Evolutionary conservation across 2,329 filamentous ascomycete species (phyloP).

Genomic region (Aspergillus proliferans): DNA sequence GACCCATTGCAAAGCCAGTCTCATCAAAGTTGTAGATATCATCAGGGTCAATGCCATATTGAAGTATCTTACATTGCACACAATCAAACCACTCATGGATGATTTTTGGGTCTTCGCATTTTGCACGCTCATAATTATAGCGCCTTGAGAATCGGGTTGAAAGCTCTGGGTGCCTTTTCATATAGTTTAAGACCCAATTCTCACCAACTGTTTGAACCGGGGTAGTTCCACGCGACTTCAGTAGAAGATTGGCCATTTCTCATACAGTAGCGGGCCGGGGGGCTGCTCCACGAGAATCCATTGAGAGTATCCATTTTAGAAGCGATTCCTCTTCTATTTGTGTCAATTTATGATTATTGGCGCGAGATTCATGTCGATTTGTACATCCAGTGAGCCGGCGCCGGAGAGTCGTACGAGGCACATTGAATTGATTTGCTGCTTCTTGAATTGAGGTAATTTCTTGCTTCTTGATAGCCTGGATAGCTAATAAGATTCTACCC

Average conservation of each 20-base stretch:
- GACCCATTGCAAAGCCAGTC: constrained; percentile 1
- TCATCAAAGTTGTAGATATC: constrained; percentile 8
- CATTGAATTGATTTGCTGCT: too few species aligned
- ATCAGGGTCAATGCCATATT: constrained; percentile 5
- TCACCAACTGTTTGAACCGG: not conserved
- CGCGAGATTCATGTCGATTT: not conserved
- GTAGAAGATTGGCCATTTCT: constrained; percentile 3
- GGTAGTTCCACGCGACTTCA: not conserved
- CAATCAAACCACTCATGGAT: constrained; percentile 6
- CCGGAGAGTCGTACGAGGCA: too few species aligned
- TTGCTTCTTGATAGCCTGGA: too few species aligned
- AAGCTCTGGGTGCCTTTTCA: not conserved
- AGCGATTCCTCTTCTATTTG: too few species aligned
- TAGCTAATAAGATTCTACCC: too few species aligned
- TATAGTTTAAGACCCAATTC: not conserved
- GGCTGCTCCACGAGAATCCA: not conserved
- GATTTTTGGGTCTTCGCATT: constrained; percentile 1
- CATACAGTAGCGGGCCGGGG: not conserved
- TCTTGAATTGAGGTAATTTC: too few species aligned
- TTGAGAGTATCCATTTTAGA: not conserved
- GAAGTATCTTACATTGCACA: not conserved
- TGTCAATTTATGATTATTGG: not conserved
- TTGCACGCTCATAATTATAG: constrained; percentile 1
- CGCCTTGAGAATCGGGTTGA: not conserved
- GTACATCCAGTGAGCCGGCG: too few species aligned